Percentiles rank a stretch among this genome's conserved stretches.
phyloP scores from a whole-genome alignment of 2,329 filamentous ascomycete genomes.

The Penicillium rolfsii region DNA sequence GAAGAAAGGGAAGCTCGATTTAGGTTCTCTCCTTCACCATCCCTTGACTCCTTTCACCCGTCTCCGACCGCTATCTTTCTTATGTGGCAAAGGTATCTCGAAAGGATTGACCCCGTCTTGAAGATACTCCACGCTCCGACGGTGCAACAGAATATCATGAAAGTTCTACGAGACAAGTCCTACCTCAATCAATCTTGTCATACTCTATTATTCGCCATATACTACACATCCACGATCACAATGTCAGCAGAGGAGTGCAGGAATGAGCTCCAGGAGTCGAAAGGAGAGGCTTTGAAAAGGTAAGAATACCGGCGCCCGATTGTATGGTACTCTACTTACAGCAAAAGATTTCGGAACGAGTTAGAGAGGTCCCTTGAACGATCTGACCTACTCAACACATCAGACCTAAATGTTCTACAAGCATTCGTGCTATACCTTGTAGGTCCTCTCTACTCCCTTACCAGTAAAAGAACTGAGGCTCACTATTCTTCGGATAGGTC shows the following conservation, averaged over 20 bases:
- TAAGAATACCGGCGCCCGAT: not conserved
- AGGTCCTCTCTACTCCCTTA: not conserved
- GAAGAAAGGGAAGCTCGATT: not conserved
- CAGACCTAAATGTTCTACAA: not conserved
- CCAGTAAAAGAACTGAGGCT: not conserved
- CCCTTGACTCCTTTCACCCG: not conserved
- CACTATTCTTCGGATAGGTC: not conserved
- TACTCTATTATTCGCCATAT: not conserved
- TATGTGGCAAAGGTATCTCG: not conserved
- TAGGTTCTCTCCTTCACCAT: not conserved
- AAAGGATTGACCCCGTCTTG: not conserved
- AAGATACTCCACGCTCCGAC: constrained; percentile 1
- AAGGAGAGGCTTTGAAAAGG: not conserved
- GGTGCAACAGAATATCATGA: not conserved
- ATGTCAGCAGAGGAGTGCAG: not conserved
- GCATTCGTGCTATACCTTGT: constrained; percentile 2
- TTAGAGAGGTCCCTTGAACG: not conserved
- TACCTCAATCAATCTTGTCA: not conserved
- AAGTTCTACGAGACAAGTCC: not conserved
- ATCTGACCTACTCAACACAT: not conserved
- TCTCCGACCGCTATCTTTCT: not conserved
- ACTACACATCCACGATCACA: not conserved
- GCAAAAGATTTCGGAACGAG: not conserved
- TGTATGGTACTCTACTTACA: not conserved
- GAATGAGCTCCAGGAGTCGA: not conserved